Evolutionary conservation across 176 grass and related monocot species (phyloP).

Genomic region (Oryza punctata): DNA sequence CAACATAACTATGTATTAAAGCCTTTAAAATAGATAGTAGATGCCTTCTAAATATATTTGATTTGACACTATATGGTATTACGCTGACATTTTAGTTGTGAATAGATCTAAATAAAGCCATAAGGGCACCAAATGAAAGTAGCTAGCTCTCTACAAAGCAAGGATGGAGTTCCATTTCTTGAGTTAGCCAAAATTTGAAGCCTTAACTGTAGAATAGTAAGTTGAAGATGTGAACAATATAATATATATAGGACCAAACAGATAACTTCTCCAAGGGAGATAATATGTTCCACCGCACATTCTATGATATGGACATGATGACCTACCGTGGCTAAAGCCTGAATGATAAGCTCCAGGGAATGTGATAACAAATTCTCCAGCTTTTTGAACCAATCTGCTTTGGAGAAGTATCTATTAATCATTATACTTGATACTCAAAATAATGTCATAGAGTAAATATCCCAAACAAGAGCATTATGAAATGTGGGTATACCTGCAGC

Average conservation of each 20-base stretch:
- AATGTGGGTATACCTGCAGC: conserved; percentile 78
- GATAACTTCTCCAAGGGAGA: conserved; percentile 34
- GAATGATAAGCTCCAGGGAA: conserved; percentile 99
- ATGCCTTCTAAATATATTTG: conserved; percentile 19
- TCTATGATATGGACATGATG: conserved; percentile 41
- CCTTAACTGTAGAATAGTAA: conserved; percentile 24
- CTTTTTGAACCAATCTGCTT: conserved; percentile 99
- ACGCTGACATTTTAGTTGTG: not conserved
- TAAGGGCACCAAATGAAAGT: not conserved
- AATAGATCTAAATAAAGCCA: conserved; percentile 13
- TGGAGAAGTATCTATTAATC: conserved; percentile 57
- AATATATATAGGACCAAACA: conserved; percentile 33
- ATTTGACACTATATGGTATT: conserved; percentile 7
- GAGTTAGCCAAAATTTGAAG: conserved; percentile 30
- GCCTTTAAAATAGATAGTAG: conserved; percentile 31
- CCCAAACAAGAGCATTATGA: conserved; percentile 38
- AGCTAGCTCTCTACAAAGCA: conserved; percentile 14
- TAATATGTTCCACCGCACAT: not conserved
- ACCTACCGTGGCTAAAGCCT: conserved; percentile 94
- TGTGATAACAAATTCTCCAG: conserved; percentile 98
- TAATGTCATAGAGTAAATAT: conserved; percentile 35
- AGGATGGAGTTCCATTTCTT: conserved; percentile 15
- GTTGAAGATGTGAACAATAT: not conserved
- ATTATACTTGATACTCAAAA: conserved; percentile 62
- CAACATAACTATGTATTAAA: not conserved